Evolutionary conservation across 768 basidiomycete genomes (phyloP).

Genomic region (Boletus rufocinnamomeus): DNA sequence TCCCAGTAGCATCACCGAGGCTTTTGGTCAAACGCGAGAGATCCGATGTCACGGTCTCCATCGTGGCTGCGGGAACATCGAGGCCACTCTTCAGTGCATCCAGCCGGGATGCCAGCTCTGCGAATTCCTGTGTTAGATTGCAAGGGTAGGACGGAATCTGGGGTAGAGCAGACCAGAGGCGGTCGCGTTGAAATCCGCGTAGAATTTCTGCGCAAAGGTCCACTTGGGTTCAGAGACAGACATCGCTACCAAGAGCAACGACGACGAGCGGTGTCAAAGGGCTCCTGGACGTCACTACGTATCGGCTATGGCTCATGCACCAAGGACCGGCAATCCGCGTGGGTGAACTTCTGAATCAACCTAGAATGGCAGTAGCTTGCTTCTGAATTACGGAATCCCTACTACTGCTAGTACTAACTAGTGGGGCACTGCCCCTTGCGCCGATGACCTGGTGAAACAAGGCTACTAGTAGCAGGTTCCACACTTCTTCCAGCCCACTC

Average conservation of each 20-base stretch:
- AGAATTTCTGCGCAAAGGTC: conserved; percentile 35
- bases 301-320: background rate
- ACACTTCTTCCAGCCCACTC: background rate
- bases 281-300: background rate
- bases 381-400: background rate
- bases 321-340: background rate
- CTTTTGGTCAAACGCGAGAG: conserved; percentile 61
- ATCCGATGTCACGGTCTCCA: conserved; percentile 50
- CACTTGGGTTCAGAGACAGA: conserved; percentile 25
- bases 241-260: conserved; percentile 12
- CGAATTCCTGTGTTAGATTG: conserved; percentile 19
- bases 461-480: background rate
- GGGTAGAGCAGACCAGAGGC: conserved; percentile 26
- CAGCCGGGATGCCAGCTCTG: conserved; percentile 54
- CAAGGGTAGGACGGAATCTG: background rate
- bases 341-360: background rate
- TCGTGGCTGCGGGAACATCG: conserved; percentile 33
- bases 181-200: conserved; percentile 23
- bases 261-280: background rate
- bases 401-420: background rate
- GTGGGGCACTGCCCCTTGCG: background rate
- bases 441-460: background rate
- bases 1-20: conserved; percentile 62
- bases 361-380: background rate
- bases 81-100: conserved; percentile 38